Conservation (phyloP, 2,329 filamentous ascomycete genomes). For the Sporothrix variecibatus region DNA sequence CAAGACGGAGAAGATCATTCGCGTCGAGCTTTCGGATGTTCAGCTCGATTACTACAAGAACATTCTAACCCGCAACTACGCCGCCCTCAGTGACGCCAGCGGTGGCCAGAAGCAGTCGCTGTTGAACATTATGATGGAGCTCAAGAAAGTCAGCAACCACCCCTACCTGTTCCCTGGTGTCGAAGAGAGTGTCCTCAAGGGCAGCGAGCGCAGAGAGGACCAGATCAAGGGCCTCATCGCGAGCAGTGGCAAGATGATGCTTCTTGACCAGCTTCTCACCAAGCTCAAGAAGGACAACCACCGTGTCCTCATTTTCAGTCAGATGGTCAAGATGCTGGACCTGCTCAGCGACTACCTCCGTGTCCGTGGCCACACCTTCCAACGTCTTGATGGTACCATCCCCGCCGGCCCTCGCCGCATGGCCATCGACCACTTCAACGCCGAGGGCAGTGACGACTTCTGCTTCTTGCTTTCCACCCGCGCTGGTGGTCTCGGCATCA, state of each 20-base stretch:
- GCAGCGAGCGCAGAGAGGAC: conserved; percentile 81
- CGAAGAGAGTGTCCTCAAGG: conserved; percentile 83
- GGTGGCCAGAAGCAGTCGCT: conserved; percentile 92
- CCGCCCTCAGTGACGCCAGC: conserved; percentile 85
- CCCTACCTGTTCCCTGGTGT: conserved; percentile 97
- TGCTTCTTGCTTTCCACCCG: conserved; percentile 94
- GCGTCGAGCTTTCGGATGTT: conserved; percentile 93
- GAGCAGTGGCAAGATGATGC: conserved; percentile 99
- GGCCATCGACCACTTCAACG: conserved; percentile 98
- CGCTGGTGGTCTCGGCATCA: conserved; percentile 97
- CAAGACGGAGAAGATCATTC: conserved; percentile 98
- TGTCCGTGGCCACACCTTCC: conserved; percentile 90
- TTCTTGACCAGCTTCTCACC: conserved; percentile 89
- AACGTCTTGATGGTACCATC: conserved; percentile 93
- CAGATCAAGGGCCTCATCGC: conserved; percentile 90
- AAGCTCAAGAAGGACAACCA: conserved; percentile 94
- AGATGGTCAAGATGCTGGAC: conserved; percentile 99
- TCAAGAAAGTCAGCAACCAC: conserved; percentile 99
- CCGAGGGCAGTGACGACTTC: conserved; percentile 93
- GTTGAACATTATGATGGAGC: conserved; percentile 98
- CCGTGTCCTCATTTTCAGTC: conserved; percentile 95
- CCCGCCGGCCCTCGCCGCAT: conserved; percentile 82
- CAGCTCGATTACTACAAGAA: conserved; percentile 99
- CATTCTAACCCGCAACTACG: conserved; percentile 94
- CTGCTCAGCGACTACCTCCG: conserved; percentile 93